Evolutionary conservation across 73 alveolate species (phyloP).

Genomic region (Paraurostyla sp.): DNA sequence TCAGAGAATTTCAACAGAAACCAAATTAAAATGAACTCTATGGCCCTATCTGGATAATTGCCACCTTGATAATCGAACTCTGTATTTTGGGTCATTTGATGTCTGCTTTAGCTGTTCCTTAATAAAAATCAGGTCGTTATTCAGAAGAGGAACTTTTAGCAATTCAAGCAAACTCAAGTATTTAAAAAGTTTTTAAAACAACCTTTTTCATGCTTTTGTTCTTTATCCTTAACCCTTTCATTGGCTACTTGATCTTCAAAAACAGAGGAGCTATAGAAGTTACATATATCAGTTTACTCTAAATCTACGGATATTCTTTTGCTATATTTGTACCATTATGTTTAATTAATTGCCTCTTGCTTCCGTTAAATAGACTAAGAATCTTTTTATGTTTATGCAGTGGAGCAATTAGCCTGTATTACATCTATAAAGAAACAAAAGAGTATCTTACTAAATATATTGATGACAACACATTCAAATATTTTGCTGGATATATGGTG

Average conservation of each 20-base stretch:
- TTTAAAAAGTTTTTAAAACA: conserved; percentile 2
- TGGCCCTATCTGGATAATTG: conserved; percentile 40
- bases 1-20: not conserved
- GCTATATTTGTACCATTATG: conserved; percentile 21
- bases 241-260: conserved; percentile 11
- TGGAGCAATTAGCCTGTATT: conserved; percentile 28
- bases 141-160: conserved; percentile 5
- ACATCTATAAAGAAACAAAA: conserved; percentile 31
- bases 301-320: conserved; percentile 29
- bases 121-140: not conserved
- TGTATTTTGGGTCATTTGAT: conserved; percentile 23
- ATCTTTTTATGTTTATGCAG: not conserved
- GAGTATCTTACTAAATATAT: conserved; percentile 33
- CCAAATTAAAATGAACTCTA: conserved; percentile 32
- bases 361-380: conserved; percentile 16
- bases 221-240: conserved; percentile 26
- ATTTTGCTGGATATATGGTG: conserved; percentile 9
- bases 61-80: conserved; percentile 2
- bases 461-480: conserved; percentile 24
- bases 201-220: not conserved
- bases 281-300: not conserved
- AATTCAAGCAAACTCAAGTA: conserved; percentile 27
- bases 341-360: not conserved
- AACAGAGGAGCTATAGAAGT: conserved; percentile 44
- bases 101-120: not conserved